Conservation (phyloP, 2,329 filamentous ascomycete genomes). For the Fusarium lateritium region DNA sequence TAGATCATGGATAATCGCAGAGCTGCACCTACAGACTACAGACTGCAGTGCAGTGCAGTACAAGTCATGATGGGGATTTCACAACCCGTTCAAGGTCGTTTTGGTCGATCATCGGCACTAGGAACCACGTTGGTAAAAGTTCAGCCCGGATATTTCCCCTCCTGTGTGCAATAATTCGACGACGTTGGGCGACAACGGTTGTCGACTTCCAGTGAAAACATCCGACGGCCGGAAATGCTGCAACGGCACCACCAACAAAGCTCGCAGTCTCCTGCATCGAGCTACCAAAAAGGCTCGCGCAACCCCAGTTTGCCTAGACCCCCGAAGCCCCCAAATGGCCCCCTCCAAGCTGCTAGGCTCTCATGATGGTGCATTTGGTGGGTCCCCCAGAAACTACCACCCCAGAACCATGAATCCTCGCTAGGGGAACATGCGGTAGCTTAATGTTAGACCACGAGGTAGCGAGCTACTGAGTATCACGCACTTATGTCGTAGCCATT, state of each 20-base stretch:
- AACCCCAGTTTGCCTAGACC: constrained; percentile 49
- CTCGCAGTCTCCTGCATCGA: constrained; percentile 36
- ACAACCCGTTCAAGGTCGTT: neutral
- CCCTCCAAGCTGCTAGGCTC: constrained; percentile 32
- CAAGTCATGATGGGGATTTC: constrained; percentile 31
- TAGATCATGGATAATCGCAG: constrained; percentile 3
- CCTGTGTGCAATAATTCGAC: constrained; percentile 5
- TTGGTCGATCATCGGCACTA: constrained; percentile 1
- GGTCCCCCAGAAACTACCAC: constrained; percentile 21
- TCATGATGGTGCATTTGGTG: constrained; percentile 39
- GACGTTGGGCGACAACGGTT: constrained; percentile 6
- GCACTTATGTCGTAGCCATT: neutral
- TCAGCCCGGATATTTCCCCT: constrained; percentile 15
- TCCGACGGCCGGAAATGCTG: constrained; percentile 40
- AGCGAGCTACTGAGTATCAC: neutral
- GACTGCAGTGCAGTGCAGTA: neutral
- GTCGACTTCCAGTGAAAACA: constrained; percentile 2
- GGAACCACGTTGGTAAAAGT: neutral
- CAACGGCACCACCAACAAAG: constrained; percentile 19
- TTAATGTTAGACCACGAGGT: constrained; percentile 16
- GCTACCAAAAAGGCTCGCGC: constrained; percentile 42
- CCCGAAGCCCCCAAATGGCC: constrained; percentile 37
- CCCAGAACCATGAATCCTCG: constrained; percentile 7
- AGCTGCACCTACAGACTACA: neutral
- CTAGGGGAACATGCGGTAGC: neutral